A percentile compares a stretch with the other conserved stretches of the same genome.
phyloP scores from a whole-genome alignment of 306 rosid species.

The Citrullus amarus region DNA sequence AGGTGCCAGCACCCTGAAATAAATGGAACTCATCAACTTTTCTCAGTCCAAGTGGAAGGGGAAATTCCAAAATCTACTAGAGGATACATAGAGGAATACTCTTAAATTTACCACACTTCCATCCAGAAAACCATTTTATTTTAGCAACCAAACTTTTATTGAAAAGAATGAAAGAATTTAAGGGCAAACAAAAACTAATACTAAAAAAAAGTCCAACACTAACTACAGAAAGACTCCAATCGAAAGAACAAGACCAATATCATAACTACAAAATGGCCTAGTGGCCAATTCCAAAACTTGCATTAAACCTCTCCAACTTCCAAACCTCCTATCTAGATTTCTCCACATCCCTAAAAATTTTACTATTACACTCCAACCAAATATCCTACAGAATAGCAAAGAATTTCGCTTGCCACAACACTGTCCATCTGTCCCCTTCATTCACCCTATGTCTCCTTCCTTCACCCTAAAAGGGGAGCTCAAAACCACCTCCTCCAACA shows the following conservation, averaged over 20 bases:
- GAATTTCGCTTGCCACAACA: neutral
- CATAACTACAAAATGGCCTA: neutral
- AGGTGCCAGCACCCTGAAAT: slow-evolving; percentile 96
- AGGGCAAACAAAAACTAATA: neutral
- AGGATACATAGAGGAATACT: neutral
- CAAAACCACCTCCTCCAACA: neutral
- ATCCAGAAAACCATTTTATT: neutral
- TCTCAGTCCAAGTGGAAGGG: neutral
- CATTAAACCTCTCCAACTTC: neutral
- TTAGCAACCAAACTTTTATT: no score
- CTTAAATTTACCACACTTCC: neutral
- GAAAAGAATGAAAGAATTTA: neutral
- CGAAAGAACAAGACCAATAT: neutral
- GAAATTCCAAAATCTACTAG: neutral
- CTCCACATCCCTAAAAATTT: no score
- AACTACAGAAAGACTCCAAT: neutral
- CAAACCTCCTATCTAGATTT: no score
- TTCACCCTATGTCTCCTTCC: neutral
- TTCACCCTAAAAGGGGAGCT: neutral
- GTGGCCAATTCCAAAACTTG: neutral
- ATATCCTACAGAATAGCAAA: no score
- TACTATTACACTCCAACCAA: no score
- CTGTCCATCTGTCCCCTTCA: neutral
- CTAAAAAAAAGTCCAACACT: neutral
- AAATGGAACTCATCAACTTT: slow-evolving; percentile 18